Evolutionary conservation across 495 filamentous ascomycete genomes (phyloP), one percentile per base, ranked within the genome.

Genomic region (Aspergillus campestris): DNA sequence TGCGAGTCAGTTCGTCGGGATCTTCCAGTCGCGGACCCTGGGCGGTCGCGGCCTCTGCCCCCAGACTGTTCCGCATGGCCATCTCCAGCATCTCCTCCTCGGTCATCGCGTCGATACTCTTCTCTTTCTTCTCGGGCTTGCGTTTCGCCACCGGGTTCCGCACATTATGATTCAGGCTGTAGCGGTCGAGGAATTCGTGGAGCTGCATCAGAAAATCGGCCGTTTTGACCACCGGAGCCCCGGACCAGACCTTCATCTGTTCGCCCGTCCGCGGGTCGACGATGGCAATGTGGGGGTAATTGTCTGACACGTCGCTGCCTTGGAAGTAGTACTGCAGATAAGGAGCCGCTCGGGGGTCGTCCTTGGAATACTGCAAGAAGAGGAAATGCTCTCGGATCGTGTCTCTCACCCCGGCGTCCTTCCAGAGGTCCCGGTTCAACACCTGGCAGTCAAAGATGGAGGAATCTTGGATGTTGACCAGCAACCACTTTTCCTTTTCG

Each of bases 31-130:
- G 74, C 52, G 40, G 70, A 7, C 63, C 52, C 15, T 63, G 57
- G 18, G n/a, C n/a, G n/a, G 18, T 24, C 34, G 53, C 40, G 14
- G 47, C 60, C 5, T 61, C 57, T 35, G 47, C 61, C 15, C 67
- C 81, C 4, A 95, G 70, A 54, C 88, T 94, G 64, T 92, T 91
- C 55, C 87, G 79, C 65, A 98, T 63, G 0, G 94, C 92, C 74
- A 95, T 80, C 61, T 94, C 83, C 56, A 98, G 72, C 89, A 91
- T 91, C 62, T 98, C 89, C 51, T 96, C 90, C 56, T 98, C 92
- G 0, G 88, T 95, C 84, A 98, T 91, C 6, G 83, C 80, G 38
- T 83, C 84, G 27, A 95, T 77, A 52, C 84, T 84, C 40, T 84
- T 71, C 47, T 82, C 76, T 44, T 80, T 81, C 48, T 78, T 72